Conservation (phyloP, 2,329 filamentous ascomycete species). For the Colletotrichum sp. region DNA sequence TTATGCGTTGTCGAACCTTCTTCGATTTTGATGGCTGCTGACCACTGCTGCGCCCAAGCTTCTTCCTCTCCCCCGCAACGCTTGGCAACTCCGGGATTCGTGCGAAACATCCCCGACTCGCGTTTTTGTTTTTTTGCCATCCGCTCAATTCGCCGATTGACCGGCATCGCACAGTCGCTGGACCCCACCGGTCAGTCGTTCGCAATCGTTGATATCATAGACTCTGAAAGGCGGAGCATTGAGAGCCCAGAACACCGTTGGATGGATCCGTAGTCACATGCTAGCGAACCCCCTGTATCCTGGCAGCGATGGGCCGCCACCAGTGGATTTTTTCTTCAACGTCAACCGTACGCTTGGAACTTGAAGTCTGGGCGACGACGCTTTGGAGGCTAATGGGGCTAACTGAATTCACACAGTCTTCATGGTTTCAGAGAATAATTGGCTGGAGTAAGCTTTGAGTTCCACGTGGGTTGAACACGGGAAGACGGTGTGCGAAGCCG, state of each 20-base stretch:
- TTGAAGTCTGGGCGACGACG: not conserved
- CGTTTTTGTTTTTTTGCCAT: not conserved
- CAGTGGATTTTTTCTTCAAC: not conserved
- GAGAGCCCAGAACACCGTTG: not conserved
- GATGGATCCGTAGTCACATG: not conserved
- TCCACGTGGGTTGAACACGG: not conserved
- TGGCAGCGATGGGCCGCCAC: not conserved
- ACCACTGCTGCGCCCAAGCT: not conserved
- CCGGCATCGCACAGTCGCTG: not conserved
- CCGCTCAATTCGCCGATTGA: not conserved
- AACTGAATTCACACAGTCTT: not conserved
- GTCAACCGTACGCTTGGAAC: not conserved
- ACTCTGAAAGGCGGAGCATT: not conserved
- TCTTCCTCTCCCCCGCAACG: not conserved
- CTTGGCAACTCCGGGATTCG: constrained; percentile 14
- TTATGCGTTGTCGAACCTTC: not conserved
- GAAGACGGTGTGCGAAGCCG: not conserved
- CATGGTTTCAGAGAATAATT: not conserved
- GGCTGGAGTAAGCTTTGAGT: not conserved
- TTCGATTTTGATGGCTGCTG: not conserved
- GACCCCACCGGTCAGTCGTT: not conserved
- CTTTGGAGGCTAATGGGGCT: not conserved
- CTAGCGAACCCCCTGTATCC: not conserved
- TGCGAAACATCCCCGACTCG: constrained; percentile 20
- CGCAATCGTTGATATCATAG: not conserved